Base-by-base conservation (phyloP, 176 grass and related monocot genomes). In the Musa schizocarpa region DNA sequence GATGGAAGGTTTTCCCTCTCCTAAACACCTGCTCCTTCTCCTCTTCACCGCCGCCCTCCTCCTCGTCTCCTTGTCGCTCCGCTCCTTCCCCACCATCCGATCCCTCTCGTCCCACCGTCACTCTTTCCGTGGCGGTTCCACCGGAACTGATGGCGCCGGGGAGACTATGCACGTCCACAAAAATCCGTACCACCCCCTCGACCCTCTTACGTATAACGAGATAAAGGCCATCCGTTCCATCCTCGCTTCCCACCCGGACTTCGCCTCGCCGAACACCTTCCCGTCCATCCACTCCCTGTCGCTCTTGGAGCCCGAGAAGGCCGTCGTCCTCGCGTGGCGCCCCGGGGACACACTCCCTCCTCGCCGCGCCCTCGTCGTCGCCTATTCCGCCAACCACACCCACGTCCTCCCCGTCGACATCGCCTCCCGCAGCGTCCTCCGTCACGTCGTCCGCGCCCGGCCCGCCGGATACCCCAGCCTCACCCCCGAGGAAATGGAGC, bases 261-360 rank as follows among this genome's bases (percentile, higher is more conserved):
- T 97, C 80, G 58, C 84, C 19, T 76, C 81, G 51, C 73, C 94
- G 2, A 43, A 43, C 34, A 43, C 87, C 83, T 58, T 88, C 94
- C 82, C 43, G 68, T 90, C 71, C 51, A 87, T 97, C 52, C 94
- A 97, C 81, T 87, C 88, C 9, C 88, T 97, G 13, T 72, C 80
- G 48, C 88, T 97, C 9, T 81, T 86, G 71, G 94, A 97, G 61
- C 90, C 94, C 0, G 77, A 86, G 16, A 97, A 97, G 87, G 48
- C 80, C 5, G 48, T 65, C 10, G 86, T 93, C 62, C 77, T 68
- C 20, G 48, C 72, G 10, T 90, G 88, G 86, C 34, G 72, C 24
- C 72, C 54, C 34, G 34, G 34, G 34, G 34, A 43, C 34, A 43
- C 34, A 43, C 84, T 91, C n/a, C 94, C 90, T 17, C 56, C 82